Conservation (phyloP, 352 stramenopile genomes). For the Aphanomyces invadans region DNA sequence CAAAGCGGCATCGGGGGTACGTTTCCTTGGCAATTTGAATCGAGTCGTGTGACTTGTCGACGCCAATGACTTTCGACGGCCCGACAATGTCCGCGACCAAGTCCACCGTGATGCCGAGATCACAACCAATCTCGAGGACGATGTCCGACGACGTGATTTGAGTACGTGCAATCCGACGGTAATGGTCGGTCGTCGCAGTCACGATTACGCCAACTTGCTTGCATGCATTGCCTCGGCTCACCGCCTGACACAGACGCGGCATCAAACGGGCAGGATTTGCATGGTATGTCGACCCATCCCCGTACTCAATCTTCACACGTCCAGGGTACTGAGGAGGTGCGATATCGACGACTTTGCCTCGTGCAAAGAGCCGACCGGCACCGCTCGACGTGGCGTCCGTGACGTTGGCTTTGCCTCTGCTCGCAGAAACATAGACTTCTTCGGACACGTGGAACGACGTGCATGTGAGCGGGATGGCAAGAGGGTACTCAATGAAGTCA, state of each 20-base stretch:
- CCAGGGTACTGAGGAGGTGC: not conserved
- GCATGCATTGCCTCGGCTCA: not conserved
- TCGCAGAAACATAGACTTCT: not conserved
- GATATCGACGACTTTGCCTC: not conserved
- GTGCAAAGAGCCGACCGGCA: constrained; percentile 10
- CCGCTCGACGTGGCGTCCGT: not conserved
- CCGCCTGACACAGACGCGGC: not conserved
- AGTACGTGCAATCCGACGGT: constrained; percentile 5
- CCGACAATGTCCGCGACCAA: not conserved
- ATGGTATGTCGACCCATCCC: constrained; percentile 9
- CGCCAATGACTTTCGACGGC: not conserved
- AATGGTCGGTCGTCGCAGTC: constrained; percentile 6
- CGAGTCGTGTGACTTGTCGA: constrained; percentile 16
- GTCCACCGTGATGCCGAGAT: constrained; percentile 10
- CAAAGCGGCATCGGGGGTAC: not conserved
- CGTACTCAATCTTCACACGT: constrained; percentile 8
- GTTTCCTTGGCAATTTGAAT: not conserved
- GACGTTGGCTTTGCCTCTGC: constrained; percentile 2
- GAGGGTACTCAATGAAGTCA: constrained; percentile 13
- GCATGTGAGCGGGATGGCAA: not conserved
- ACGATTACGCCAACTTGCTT: not conserved
- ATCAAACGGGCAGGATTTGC: not conserved
- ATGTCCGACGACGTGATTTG: not conserved
- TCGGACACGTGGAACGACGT: not conserved
- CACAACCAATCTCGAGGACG: constrained; percentile 10